Conservation (phyloP, 148 eudicot species). For the Vaccinium myrtillus region DNA sequence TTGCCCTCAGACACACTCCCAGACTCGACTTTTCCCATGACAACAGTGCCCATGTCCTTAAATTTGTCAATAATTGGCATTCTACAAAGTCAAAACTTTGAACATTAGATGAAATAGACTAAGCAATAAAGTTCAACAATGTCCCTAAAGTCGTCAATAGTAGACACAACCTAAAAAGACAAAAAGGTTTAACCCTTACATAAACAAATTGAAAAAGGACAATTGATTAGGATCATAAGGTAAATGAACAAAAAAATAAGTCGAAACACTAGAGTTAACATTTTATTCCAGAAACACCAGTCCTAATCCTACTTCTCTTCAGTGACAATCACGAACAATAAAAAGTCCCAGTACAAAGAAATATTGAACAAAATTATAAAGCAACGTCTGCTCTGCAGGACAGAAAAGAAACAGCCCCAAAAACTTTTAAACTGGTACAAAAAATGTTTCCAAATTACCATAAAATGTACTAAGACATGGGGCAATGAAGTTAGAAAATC, state of each 20-base stretch:
- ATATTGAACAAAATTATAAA: background rate
- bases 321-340: background rate
- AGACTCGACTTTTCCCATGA: conserved; percentile 93
- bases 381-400: background rate
- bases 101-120: background rate
- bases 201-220: background rate
- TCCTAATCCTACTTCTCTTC: background rate
- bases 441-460: background rate
- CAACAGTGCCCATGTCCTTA: conserved; percentile 89
- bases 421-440: background rate
- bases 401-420: background rate
- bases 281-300: background rate
- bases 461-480: background rate
- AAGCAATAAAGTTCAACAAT: background rate
- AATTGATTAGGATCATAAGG: background rate
- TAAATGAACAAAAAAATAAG: background rate
- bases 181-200: background rate
- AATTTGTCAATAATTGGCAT: conserved; percentile 82
- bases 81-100: conserved; percentile 32
- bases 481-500: background rate
- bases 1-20: conserved; percentile 86
- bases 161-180: background rate
- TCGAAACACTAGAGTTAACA: background rate
- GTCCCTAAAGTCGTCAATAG: background rate
- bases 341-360: background rate